A percentile compares a stretch with the other conserved stretches of the same genome.
Evolutionary conservation across 352 stramenopile genomes (phyloP).

Genomic region (Aphanomyces astaci): DNA sequence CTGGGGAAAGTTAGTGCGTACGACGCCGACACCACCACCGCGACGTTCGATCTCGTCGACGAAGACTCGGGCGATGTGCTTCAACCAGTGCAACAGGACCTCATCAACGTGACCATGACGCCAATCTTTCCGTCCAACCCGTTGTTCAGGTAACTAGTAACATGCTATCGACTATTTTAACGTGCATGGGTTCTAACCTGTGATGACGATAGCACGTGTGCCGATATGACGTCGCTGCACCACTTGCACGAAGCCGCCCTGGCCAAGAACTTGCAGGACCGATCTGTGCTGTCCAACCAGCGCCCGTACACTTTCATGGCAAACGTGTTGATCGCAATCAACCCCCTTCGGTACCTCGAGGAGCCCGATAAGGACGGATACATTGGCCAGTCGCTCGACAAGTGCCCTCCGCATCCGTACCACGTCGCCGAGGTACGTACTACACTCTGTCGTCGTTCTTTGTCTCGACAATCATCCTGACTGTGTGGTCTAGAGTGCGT

Average conservation of each 20-base stretch:
- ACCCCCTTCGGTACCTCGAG: conserved; percentile 35
- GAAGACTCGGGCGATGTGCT: conserved; percentile 52
- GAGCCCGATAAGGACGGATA: conserved; percentile 38
- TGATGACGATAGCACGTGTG: conserved; percentile 34
- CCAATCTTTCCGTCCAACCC: conserved; percentile 66
- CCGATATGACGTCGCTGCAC: conserved; percentile 78
- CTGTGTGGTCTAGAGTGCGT: conserved; percentile 35
- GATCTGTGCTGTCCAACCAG: conserved; percentile 23
- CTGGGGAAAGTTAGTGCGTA: conserved; percentile 60
- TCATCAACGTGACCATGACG: conserved; percentile 35
- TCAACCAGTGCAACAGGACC: conserved; percentile 23
- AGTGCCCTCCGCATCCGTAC: conserved; percentile 26
- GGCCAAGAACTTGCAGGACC: conserved; percentile 26
- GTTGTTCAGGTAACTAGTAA: conserved; percentile 44
- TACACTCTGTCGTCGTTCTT: background rate
- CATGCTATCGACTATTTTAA: background rate
- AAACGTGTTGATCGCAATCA: conserved; percentile 26
- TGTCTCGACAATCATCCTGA: background rate
- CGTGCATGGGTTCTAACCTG: background rate
- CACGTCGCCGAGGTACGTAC: conserved; percentile 23
- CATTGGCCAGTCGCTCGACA: conserved; percentile 21
- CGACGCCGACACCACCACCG: conserved; percentile 30
- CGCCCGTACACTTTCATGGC: conserved; percentile 27
- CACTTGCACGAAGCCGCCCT: conserved; percentile 39
- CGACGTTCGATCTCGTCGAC: conserved; percentile 49